phyloP scores from a whole-genome alignment of 305 asterid genomes.

The Fraxinus latifolia region DNA sequence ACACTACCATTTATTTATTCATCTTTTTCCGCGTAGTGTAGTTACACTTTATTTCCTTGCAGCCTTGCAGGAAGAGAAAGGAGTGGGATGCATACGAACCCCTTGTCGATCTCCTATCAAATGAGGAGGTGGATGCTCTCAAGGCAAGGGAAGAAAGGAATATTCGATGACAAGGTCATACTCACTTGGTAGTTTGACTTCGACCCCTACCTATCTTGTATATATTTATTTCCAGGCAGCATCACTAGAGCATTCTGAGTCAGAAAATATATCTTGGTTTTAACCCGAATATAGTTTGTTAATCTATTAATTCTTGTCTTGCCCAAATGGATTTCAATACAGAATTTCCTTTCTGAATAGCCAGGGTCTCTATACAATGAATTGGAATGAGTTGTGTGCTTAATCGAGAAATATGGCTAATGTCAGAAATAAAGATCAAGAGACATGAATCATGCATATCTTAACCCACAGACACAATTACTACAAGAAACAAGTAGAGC shows the following conservation, averaged over 20 bases:
- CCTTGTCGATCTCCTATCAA: constrained; percentile 68
- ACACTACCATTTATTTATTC: not conserved
- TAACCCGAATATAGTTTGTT: not conserved
- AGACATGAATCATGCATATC: not conserved
- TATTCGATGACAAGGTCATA: constrained; percentile 29
- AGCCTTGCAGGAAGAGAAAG: constrained; percentile 70
- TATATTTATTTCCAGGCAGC: not conserved
- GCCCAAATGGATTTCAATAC: not conserved
- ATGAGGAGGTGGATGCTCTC: constrained; percentile 76
- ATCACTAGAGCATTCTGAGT: not conserved
- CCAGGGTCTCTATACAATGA: not conserved
- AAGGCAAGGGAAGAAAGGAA: constrained; percentile 81
- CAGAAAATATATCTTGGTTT: not conserved
- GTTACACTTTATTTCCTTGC: not conserved
- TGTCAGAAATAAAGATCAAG: not conserved
- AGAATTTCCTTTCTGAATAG: not conserved
- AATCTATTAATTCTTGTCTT: not conserved
- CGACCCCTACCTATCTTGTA: not conserved
- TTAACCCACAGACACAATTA: not conserved
- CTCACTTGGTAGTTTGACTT: not conserved
- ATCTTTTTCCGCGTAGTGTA: not conserved
- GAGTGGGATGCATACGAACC: constrained; percentile 88
- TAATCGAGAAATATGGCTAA: not conserved
- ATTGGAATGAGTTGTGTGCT: not conserved
- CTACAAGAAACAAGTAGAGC: not conserved